phyloP scores from a whole-genome alignment of 306 rosid species.

The Canavalia gladiata region DNA sequence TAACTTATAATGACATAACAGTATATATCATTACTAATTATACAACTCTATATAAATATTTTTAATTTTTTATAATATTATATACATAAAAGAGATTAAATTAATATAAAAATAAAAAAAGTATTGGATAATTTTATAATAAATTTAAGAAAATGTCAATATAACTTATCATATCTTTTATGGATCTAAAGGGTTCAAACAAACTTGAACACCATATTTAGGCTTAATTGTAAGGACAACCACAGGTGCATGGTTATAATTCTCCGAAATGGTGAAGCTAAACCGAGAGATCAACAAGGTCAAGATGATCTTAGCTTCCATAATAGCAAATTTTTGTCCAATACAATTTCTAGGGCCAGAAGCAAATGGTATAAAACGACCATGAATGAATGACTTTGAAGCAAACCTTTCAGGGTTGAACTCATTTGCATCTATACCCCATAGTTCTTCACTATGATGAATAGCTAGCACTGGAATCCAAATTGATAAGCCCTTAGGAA shows the following conservation, averaged over 20 bases:
- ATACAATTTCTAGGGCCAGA: conserved; percentile 88
- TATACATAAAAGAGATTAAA: no score
- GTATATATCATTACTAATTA: no score
- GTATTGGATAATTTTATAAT: no score
- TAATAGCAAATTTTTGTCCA: conserved; percentile 87
- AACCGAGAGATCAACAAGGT: conserved; percentile 74
- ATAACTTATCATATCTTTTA: neutral
- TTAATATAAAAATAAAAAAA: no score
- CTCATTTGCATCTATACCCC: conserved; percentile 90
- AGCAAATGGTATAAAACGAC: conserved; percentile 87
- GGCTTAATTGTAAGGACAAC: conserved; percentile 92
- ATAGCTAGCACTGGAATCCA: conserved; percentile 97
- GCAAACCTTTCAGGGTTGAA: conserved; percentile 91
- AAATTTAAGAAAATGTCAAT: no score
- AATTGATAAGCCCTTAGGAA: conserved; percentile 88
- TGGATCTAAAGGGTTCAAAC: conserved; percentile 65
- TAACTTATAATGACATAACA: no score
- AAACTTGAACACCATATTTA: conserved; percentile 87
- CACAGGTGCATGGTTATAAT: conserved; percentile 89
- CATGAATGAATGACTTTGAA: conserved; percentile 67
- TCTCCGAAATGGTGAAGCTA: conserved; percentile 71
- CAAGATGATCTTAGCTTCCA: conserved; percentile 94
- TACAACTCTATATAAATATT: no score
- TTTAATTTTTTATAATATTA: no score
- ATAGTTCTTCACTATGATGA: conserved; percentile 81